These are phyloP conservation scores for Solanum pimpinellifolium DNA, from an alignment of 257 asterid species.

Conservation along the genomic window DNA sequence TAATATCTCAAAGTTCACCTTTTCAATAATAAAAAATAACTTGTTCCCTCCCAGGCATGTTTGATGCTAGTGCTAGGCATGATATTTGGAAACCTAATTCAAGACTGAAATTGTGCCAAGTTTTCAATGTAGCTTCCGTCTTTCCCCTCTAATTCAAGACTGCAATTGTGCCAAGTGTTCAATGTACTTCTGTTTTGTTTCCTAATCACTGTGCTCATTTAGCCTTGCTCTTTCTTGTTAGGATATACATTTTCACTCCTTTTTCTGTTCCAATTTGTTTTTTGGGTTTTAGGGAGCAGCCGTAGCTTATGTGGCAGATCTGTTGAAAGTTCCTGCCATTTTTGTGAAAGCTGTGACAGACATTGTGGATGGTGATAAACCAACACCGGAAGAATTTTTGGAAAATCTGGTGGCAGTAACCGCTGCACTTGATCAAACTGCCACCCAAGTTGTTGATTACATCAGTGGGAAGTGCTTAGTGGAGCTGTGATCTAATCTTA, in stretches of 20 bases:
- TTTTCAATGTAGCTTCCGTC: neutral
- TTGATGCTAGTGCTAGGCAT: neutral
- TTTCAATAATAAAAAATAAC: neutral
- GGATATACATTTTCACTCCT: neutral
- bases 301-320: constrained; percentile 85
- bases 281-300: constrained; percentile 78
- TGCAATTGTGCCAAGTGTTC: neutral
- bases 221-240: neutral
- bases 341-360: constrained; percentile 89
- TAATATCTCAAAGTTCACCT: neutral
- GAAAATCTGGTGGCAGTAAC: constrained; percentile 72
- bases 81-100: neutral
- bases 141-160: neutral
- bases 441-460: constrained; percentile 50
- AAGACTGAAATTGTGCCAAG: neutral
- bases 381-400: constrained; percentile 84
- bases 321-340: constrained; percentile 65
- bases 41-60: neutral
- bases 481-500: constrained; percentile 38
- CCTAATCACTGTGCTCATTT: neutral
- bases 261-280: neutral
- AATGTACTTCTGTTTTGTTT: neutral
- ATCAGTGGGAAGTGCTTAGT: constrained; percentile 55
- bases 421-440: constrained; percentile 76
- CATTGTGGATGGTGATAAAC: constrained; percentile 80